These are phyloP conservation scores for Penicillium thymicola DNA, from an alignment of 2,329 filamentous ascomycete genomes.

Conservation along the genomic window DNA sequence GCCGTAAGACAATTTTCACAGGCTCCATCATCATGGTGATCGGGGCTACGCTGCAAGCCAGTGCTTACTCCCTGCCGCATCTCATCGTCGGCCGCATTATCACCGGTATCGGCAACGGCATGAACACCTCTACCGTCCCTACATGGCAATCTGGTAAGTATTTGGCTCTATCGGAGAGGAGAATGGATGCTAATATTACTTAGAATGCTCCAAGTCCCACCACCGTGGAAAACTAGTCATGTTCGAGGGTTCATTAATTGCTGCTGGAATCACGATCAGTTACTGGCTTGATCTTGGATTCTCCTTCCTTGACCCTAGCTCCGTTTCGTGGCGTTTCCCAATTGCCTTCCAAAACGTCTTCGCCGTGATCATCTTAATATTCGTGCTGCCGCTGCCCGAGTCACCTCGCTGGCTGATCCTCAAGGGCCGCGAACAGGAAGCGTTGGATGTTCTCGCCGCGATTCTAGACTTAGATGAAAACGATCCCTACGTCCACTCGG, in stretches of 20 bases:
- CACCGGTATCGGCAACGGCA: slow-evolving; percentile 52
- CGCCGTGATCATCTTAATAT: slow-evolving; percentile 47
- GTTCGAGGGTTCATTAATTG: slow-evolving; percentile 49
- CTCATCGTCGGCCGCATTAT: slow-evolving; percentile 52
- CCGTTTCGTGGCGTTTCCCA: slow-evolving; percentile 51
- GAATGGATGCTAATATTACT: neutral
- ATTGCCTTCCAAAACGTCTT: slow-evolving; percentile 56
- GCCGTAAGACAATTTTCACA: slow-evolving; percentile 50
- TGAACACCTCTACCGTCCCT: slow-evolving; percentile 53
- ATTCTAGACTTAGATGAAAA: slow-evolving; percentile 46
- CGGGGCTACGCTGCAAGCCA: slow-evolving; percentile 48
- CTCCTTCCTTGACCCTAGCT: slow-evolving; percentile 48
- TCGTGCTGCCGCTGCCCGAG: slow-evolving; percentile 51
- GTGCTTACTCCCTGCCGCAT: slow-evolving; percentile 48
- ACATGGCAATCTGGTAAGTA: slow-evolving; percentile 45
- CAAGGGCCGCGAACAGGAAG: slow-evolving; percentile 52
- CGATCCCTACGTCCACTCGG: slow-evolving; percentile 42
- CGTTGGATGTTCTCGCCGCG: slow-evolving; percentile 44
- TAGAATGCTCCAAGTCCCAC: slow-evolving; percentile 48
- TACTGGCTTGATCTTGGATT: slow-evolving; percentile 52
- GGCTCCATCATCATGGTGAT: slow-evolving; percentile 51
- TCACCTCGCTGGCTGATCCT: slow-evolving; percentile 56
- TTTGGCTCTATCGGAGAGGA: rapidly evolving
- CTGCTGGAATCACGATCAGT: slow-evolving; percentile 46
- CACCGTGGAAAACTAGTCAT: slow-evolving; percentile 50